Evolutionary conservation across 164 flowering plant species (phyloP), one percentile per base, ranked within the genome.

Genomic region (Saururus chinensis): DNA sequence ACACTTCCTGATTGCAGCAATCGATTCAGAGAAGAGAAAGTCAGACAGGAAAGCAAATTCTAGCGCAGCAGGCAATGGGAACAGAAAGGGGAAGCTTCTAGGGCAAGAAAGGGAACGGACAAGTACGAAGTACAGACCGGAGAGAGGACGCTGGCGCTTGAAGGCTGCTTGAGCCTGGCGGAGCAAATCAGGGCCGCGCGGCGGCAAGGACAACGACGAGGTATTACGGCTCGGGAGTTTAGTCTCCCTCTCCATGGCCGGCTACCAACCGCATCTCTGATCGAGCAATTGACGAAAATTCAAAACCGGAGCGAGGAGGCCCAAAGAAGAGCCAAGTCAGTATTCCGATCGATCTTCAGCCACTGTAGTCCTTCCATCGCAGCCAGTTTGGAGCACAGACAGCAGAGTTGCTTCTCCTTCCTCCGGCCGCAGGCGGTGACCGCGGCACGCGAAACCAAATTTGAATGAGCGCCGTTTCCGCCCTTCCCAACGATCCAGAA

Each of bases 101-200:
- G 10, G 60, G 41, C 12, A 41, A 51, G 20, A 19, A 48, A 49
- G 12, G 40, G 14, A 8, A 55, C n/a, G 59, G 23, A 23, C 14
- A 64, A 59, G 53, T 66, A 26, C n/a, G 70, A 87, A 24, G 58
- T 24, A 55, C 58, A 12, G 37, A 55, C 58, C 58, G 23, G 35
- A 80, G 60, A 80, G 70, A 54, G 92, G 80, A 24, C 95, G 87
- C 70, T 81, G 89, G 49, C 99, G 95, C 81, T 88, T 90, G 81
- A 86, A 79, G 62, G 85, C 92, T 53, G 97, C 97, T 64, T 84
- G 90, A 64, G 86, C 81, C 71, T 84, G 63, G 40, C 90, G 87
- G 68, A 87, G 73, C 57, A 87, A 74, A 60, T 70, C 83, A 30
- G 86, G 35, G 30, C 16, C 24, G 72, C 67, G 40, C 65, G 30